Percentiles rank a stretch among this genome's conserved stretches.
These are phyloP conservation scores for Geotrichum bryndzae DNA, from an alignment of 1,139 yeast species.

Conservation along the genomic window DNA sequence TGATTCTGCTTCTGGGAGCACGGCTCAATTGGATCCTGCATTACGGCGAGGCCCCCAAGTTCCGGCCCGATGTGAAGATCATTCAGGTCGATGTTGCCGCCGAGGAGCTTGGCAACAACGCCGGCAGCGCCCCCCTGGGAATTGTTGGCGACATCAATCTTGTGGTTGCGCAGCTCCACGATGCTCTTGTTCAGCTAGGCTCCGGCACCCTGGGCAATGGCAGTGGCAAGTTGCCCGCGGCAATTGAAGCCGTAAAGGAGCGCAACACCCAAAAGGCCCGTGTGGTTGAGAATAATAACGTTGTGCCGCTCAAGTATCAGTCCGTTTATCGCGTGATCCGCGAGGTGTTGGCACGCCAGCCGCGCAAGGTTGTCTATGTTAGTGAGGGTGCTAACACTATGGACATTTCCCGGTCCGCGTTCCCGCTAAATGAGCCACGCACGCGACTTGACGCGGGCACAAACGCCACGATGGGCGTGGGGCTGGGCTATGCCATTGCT, in stretches of 20 bases:
- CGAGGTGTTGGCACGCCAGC: slow-evolving; percentile 33
- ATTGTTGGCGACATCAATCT: slow-evolving; percentile 47
- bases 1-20: slow-evolving; percentile 53
- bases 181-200: slow-evolving; percentile 25
- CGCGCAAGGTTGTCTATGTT: slow-evolving; percentile 39
- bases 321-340: slow-evolving; percentile 48
- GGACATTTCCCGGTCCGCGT: slow-evolving; percentile 59
- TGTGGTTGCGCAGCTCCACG: slow-evolving; percentile 38
- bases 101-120: slow-evolving; percentile 48
- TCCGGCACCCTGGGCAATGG: neutral
- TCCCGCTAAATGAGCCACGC: slow-evolving; percentile 48
- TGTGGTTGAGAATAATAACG: slow-evolving; percentile 30
- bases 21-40: slow-evolving; percentile 65
- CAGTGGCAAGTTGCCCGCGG: slow-evolving; percentile 27
- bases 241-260: slow-evolving; percentile 34
- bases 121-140: slow-evolving; percentile 37
- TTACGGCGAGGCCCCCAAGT: slow-evolving; percentile 53
- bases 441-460: slow-evolving; percentile 62
- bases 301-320: slow-evolving; percentile 43
- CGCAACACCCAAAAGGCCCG: slow-evolving; percentile 39
- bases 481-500: slow-evolving; percentile 59
- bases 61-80: slow-evolving; percentile 40
- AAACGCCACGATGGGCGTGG: slow-evolving; percentile 68
- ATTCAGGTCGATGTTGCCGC: slow-evolving; percentile 52
- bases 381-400: slow-evolving; percentile 68